Conservation (phyloP, 1,139 yeast species). For the Pichia sorboxylosa region DNA sequence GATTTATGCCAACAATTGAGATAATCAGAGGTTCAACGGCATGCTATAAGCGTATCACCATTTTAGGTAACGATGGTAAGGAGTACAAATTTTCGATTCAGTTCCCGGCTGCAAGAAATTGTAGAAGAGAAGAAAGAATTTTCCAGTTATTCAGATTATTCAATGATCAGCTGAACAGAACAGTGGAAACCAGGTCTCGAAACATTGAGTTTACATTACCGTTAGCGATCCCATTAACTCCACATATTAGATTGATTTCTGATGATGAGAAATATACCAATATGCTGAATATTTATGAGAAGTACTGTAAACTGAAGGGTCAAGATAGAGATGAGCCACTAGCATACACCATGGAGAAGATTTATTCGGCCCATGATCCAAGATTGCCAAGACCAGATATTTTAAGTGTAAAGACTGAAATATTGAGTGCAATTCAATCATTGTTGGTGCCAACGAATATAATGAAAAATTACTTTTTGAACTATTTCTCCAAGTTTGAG, state of each 20-base stretch:
- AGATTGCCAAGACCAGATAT: slow-evolving; percentile 87
- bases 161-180: slow-evolving; percentile 66
- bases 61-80: slow-evolving; percentile 90
- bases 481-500: slow-evolving; percentile 65
- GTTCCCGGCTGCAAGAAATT: slow-evolving; percentile 95
- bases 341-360: slow-evolving; percentile 72
- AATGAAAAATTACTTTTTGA: slow-evolving; percentile 54
- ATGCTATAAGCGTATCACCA: slow-evolving; percentile 82
- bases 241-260: slow-evolving; percentile 83
- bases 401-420: slow-evolving; percentile 80
- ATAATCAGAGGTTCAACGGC: slow-evolving; percentile 84
- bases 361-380: slow-evolving; percentile 89
- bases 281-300: slow-evolving; percentile 81
- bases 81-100: slow-evolving; percentile 90
- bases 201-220: slow-evolving; percentile 82
- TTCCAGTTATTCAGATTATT: slow-evolving; percentile 84
- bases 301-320: slow-evolving; percentile 63
- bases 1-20: slow-evolving; percentile 84
- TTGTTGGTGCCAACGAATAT: slow-evolving; percentile 78
- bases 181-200: slow-evolving; percentile 81
- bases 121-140: slow-evolving; percentile 91
- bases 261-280: slow-evolving; percentile 72
- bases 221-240: slow-evolving; percentile 85
- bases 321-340: slow-evolving; percentile 85
- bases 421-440: slow-evolving; percentile 79